Conservation (phyloP, 768 basidiomycete species). For the Favolaschia claudopus region DNA sequence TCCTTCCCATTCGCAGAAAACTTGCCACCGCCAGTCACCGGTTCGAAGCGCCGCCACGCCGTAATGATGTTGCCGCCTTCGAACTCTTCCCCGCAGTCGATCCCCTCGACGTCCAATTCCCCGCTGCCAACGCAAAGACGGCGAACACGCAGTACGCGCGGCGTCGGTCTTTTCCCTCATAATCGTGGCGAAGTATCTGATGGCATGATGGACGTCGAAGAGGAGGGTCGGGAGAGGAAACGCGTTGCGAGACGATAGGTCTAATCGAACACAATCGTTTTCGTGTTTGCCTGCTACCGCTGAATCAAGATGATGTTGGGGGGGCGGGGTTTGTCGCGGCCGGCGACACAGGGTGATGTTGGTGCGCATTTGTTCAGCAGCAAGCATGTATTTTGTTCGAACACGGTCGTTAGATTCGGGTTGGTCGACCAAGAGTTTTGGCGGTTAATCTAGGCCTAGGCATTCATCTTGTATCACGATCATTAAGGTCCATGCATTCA, state of each 20-base stretch:
- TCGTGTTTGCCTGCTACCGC: no score
- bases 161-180: slow-evolving; percentile 37
- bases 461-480: no score
- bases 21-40: slow-evolving; percentile 55
- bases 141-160: slow-evolving; percentile 61
- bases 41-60: slow-evolving; percentile 78
- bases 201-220: slow-evolving; percentile 75
- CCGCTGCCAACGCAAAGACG: slow-evolving; percentile 45
- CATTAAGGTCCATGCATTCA: no score
- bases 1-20: slow-evolving; percentile 44
- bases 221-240: slow-evolving; percentile 78
- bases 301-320: no score
- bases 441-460: no score
- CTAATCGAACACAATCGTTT: no score
- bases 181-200: slow-evolving; percentile 50
- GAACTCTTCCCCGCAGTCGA: slow-evolving; percentile 45
- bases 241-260: slow-evolving; percentile 68
- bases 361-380: no score
- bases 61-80: slow-evolving; percentile 82
- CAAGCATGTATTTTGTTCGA: no score
- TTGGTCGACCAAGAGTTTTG: no score
- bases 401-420: no score
- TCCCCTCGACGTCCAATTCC: slow-evolving; percentile 44
- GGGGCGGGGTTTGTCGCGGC: no score
- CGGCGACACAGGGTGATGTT: no score